A percentile compares a stretch with the other conserved stretches of the same genome.
phyloP scores from a whole-genome alignment of 257 asterid genomes.

The Cruciata laevipes region DNA sequence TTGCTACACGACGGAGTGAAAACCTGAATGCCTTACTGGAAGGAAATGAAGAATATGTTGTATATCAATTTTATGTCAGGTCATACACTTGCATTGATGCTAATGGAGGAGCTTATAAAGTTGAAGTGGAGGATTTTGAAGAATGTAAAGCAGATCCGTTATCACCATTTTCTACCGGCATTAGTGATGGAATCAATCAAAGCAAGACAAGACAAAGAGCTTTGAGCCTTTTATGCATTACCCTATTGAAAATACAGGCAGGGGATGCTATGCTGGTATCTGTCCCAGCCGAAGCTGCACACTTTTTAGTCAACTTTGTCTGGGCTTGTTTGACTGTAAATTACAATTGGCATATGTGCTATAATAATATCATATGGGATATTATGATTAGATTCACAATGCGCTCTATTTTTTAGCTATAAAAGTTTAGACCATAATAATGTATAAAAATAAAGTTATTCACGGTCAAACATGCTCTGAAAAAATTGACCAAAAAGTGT shows the following conservation, averaged over 20 bases:
- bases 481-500: too few relatives aligned
- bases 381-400: too few relatives aligned
- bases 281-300: too few relatives aligned
- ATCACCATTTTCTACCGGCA: slow-evolving; percentile 51
- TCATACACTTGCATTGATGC: slow-evolving; percentile 60
- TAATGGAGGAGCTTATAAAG: slow-evolving; percentile 45
- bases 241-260: slow-evolving; percentile 48
- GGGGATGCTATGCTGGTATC: slow-evolving; percentile 76
- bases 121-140: slow-evolving; percentile 46
- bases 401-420: too few relatives aligned
- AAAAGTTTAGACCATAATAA: too few relatives aligned
- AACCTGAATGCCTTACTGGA: slow-evolving; percentile 58
- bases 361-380: too few relatives aligned
- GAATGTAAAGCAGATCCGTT: slow-evolving; percentile 56
- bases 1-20: slow-evolving; percentile 43
- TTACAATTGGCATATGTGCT: too few relatives aligned
- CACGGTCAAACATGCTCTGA: too few relatives aligned
- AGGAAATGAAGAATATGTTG: slow-evolving; percentile 29
- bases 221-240: too few relatives aligned
- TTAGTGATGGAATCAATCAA: slow-evolving; percentile 79
- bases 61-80: slow-evolving; percentile 63
- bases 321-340: too few relatives aligned
- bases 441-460: too few relatives aligned
- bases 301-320: too few relatives aligned
- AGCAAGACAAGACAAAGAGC: slow-evolving; percentile 79